These are phyloP conservation scores for Tricladium varicosporioides DNA, from an alignment of 2,329 filamentous ascomycete species.

Conservation along the genomic window DNA sequence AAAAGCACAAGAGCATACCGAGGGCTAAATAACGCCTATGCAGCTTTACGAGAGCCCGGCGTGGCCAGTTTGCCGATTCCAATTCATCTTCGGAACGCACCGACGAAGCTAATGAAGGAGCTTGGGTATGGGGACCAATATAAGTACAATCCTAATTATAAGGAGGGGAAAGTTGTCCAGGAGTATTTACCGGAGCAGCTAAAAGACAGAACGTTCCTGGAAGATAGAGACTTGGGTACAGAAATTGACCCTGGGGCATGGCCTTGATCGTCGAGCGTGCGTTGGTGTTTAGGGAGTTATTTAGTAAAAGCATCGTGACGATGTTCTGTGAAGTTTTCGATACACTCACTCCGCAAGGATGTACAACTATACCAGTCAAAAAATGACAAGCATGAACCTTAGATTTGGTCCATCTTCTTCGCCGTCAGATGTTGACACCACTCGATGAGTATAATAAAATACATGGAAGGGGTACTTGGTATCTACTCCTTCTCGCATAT, in stretches of 20 bases:
- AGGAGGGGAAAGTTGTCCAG: constrained; percentile 77
- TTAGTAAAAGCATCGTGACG: not conserved
- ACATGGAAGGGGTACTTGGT: no score
- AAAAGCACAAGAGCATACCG: constrained; percentile 89
- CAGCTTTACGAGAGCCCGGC: constrained; percentile 78
- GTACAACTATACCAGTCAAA: no score
- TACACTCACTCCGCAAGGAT: no score
- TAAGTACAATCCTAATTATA: constrained; percentile 93
- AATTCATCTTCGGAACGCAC: constrained; percentile 85
- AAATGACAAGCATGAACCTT: no score
- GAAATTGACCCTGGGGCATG: constrained; percentile 62
- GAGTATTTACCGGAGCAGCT: constrained; percentile 85
- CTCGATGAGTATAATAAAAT: no score
- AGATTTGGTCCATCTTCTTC: no score
- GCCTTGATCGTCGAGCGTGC: constrained; percentile 14
- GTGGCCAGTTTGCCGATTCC: constrained; percentile 80
- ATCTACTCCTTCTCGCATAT: no score
- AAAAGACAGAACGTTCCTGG: constrained; percentile 69
- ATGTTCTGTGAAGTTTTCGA: no score
- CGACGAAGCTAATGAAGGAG: constrained; percentile 89
- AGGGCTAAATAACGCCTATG: constrained; percentile 75
- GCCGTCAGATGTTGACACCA: no score
- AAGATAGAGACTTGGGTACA: constrained; percentile 75
- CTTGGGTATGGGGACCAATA: constrained; percentile 88
- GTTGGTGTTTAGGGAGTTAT: not conserved